A percentile compares a stretch with the other conserved stretches of the same genome.
Conservation (phyloP, 306 rosid species). For the cucumber (Cucumis sativus) region DNA sequence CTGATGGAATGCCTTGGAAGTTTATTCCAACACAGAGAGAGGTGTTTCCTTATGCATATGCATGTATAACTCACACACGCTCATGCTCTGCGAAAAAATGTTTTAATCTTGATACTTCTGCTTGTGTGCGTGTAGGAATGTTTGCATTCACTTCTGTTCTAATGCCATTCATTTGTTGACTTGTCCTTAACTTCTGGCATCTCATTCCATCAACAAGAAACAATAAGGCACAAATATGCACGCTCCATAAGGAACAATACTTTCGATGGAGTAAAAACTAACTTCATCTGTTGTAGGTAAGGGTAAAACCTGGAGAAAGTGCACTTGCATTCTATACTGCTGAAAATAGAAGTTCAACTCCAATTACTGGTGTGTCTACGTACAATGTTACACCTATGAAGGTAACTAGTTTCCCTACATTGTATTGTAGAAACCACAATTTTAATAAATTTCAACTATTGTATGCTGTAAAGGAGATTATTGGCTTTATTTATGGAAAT, state of each 20-base stretch:
- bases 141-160: neutral
- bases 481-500: too few species aligned
- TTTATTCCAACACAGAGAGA: slow-evolving; percentile 93
- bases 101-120: neutral
- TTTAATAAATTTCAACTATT: too few species aligned
- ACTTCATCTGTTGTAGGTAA: slow-evolving; percentile 36
- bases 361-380: slow-evolving; percentile 87
- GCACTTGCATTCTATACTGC: slow-evolving; percentile 97
- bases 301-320: slow-evolving; percentile 94
- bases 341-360: slow-evolving; percentile 77
- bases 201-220: neutral
- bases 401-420: slow-evolving; percentile 17
- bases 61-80: neutral
- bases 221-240: neutral
- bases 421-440: too few species aligned
- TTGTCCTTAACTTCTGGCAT: neutral
- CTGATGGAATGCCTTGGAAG: slow-evolving; percentile 95
- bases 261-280: neutral
- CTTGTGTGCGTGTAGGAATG: neutral
- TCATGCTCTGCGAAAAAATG: neutral
- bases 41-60: slow-evolving; percentile 21
- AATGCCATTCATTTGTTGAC: neutral
- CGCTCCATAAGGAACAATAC: neutral
- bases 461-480: too few species aligned
- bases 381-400: slow-evolving; percentile 95